These are phyloP conservation scores for Candida tallmaniae DNA, from an alignment of 805 yeast genomes.

Conservation along the genomic window DNA sequence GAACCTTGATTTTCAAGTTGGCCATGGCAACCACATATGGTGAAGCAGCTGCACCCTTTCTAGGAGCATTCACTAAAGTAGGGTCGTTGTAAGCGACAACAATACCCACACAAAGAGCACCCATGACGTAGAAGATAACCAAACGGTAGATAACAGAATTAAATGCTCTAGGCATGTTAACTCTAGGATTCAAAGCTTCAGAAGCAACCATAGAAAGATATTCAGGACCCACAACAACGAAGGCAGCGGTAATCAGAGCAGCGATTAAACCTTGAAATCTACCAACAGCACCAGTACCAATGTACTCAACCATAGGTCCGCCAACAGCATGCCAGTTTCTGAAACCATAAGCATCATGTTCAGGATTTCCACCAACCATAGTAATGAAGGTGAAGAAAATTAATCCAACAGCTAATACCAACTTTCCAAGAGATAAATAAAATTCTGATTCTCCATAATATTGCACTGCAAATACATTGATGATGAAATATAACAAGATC, in stretches of 20 bases:
- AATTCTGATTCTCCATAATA: constrained; percentile 51
- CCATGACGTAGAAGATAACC: constrained; percentile 20
- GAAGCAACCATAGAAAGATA: constrained; percentile 42
- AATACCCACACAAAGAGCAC: constrained; percentile 19
- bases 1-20: constrained; percentile 54
- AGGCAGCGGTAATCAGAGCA: constrained; percentile 34
- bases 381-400: constrained; percentile 30
- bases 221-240: constrained; percentile 42
- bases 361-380: constrained; percentile 36
- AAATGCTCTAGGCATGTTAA: constrained; percentile 57
- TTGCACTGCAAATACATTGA: constrained; percentile 45
- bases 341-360: constrained; percentile 30
- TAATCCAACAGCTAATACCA: constrained; percentile 32
- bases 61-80: constrained; percentile 13
- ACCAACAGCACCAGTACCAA: constrained; percentile 34
- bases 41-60: constrained; percentile 41
- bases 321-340: constrained; percentile 31
- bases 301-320: constrained; percentile 36
- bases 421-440: constrained; percentile 38
- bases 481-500: constrained; percentile 33
- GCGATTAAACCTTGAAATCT: constrained; percentile 40
- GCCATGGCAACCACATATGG: constrained; percentile 84
- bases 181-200: constrained; percentile 57
- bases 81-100: constrained; percentile 21
- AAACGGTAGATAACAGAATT: constrained; percentile 48